These are phyloP conservation scores for Vachellia pachyceras DNA, from an alignment of 306 rosid species.

Conservation along the genomic window DNA sequence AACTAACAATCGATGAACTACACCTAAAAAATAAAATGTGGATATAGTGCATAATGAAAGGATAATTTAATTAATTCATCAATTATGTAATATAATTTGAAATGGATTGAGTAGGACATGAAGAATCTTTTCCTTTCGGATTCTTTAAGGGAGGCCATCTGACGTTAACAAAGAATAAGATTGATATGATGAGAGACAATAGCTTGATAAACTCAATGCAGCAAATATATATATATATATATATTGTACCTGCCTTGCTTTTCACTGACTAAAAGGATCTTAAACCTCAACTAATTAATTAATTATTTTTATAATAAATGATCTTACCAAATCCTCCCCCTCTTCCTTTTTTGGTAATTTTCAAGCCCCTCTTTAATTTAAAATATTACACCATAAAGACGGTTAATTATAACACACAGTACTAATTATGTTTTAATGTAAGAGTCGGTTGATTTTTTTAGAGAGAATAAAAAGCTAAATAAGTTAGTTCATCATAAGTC, in stretches of 20 bases:
- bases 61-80: background rate
- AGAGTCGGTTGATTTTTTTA: too few species aligned
- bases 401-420: too few species aligned
- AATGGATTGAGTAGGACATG: conserved; percentile 2
- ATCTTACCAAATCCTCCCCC: background rate
- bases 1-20: too few species aligned
- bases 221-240: background rate
- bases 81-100: background rate
- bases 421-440: too few species aligned
- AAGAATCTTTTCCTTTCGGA: conserved; percentile 34
- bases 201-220: conserved; percentile 20
- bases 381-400: background rate
- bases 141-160: too few species aligned
- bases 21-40: background rate
- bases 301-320: background rate
- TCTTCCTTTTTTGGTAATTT: background rate
- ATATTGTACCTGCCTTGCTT: background rate
- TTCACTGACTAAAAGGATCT: background rate
- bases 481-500: too few species aligned
- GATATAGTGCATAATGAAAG: background rate
- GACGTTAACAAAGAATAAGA: conserved; percentile 28
- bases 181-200: conserved; percentile 21
- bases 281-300: background rate
- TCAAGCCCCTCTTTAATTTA: background rate
- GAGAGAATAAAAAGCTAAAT: too few species aligned